Percentiles rank a stretch among this genome's conserved stretches.
Conservation (phyloP, 2,329 filamentous ascomycete genomes). For the Fusarium secorum region DNA sequence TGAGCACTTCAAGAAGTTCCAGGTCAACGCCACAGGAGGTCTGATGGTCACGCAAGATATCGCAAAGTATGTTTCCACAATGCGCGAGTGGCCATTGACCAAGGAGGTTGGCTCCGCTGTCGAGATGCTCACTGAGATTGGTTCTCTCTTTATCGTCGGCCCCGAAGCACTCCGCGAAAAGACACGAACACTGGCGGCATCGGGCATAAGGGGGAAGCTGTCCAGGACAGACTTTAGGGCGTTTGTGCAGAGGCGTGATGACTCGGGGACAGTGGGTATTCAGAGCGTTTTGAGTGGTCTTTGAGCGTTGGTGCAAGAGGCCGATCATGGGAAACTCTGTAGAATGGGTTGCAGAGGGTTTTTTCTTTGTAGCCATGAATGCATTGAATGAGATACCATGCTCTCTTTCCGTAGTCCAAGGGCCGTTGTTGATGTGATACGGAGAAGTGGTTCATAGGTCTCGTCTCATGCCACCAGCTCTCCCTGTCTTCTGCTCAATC, state of each 20-base stretch:
- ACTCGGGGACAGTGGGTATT: constrained; percentile 80
- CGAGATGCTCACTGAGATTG: constrained; percentile 91
- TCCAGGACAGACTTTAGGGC: constrained; percentile 78
- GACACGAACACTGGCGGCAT: constrained; percentile 63
- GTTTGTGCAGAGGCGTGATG: constrained; percentile 86
- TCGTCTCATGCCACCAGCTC: constrained; percentile 44
- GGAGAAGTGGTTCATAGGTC: constrained; percentile 41
- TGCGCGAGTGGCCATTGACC: constrained; percentile 81
- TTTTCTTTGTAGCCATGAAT: constrained; percentile 27
- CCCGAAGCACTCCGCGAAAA: constrained; percentile 78
- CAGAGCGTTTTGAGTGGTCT: constrained; percentile 80
- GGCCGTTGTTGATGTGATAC: neutral
- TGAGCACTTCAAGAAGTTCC: constrained; percentile 93
- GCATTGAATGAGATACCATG: constrained; percentile 39
- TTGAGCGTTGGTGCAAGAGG: constrained; percentile 25
- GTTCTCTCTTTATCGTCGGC: constrained; percentile 93
- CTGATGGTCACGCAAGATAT: constrained; percentile 97
- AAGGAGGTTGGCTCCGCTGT: constrained; percentile 74
- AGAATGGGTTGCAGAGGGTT: constrained; percentile 8
- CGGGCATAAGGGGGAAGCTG: constrained; percentile 60
- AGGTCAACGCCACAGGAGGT: constrained; percentile 90
- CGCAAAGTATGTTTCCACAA: constrained; percentile 86
- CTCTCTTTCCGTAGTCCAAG: neutral
- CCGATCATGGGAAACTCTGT: constrained; percentile 9
- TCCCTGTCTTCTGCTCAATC: constrained; percentile 48